Evolutionary conservation across 805 yeast genomes (phyloP).

Genomic region (Myxozyma melibiosi): DNA sequence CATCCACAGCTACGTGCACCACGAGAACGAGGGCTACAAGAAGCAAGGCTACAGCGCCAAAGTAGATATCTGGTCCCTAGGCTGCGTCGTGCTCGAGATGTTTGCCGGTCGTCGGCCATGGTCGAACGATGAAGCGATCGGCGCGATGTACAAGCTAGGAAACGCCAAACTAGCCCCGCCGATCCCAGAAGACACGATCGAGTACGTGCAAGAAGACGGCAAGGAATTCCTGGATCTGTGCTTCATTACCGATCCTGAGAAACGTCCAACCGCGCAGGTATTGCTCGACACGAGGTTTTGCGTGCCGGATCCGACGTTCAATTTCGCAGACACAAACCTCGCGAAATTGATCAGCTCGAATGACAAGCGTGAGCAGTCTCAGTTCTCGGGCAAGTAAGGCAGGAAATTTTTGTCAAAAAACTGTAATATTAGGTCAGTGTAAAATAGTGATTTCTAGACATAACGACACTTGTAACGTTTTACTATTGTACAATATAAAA

Average conservation of each 20-base stretch:
- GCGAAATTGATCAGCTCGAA: conserved; percentile 55
- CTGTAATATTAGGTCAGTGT: too few species aligned
- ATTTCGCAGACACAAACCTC: conserved; percentile 57
- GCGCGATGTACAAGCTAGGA: conserved; percentile 89
- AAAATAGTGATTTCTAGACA: too few species aligned
- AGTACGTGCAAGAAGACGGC: conserved; percentile 64
- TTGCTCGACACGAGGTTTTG: conserved; percentile 45
- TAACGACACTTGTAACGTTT: background rate
- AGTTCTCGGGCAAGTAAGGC: conserved; percentile 6
- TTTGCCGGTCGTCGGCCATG: conserved; percentile 97
- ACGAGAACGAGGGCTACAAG: conserved; percentile 81
- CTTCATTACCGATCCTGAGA: conserved; percentile 75
- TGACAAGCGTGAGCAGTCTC: conserved; percentile 37
- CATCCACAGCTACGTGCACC: conserved; percentile 75
- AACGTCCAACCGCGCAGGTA: conserved; percentile 81
- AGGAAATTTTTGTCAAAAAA: background rate
- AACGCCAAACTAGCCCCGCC: conserved; percentile 91
- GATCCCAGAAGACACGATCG: conserved; percentile 82
- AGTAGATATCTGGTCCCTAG: conserved; percentile 97
- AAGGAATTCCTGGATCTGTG: conserved; percentile 73
- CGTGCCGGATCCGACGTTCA: conserved; percentile 46
- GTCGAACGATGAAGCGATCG: conserved; percentile 92
- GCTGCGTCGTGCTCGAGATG: conserved; percentile 97
- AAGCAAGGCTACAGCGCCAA: conserved; percentile 92
- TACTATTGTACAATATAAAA: background rate